Evolutionary conservation across 2,329 filamentous ascomycete species (phyloP).

Genomic region (Lanzia echinophila): DNA sequence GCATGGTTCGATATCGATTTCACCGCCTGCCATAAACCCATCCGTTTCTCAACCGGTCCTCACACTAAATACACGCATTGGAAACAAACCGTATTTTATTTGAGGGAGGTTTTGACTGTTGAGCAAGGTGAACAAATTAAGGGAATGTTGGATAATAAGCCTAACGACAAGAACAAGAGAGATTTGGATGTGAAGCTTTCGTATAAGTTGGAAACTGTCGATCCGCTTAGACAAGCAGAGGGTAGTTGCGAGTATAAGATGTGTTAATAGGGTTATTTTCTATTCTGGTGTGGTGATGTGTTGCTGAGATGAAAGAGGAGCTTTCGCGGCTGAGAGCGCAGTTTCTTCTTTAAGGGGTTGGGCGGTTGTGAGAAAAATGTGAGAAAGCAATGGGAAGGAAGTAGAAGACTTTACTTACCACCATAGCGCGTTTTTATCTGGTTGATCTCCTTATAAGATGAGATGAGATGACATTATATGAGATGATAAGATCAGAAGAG

Average conservation of each 20-base stretch:
- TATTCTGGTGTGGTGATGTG: too few species aligned
- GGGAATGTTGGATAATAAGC: constrained; percentile 71
- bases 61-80: constrained; percentile 99
- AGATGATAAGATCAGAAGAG: too few species aligned
- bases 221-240: constrained; percentile 59
- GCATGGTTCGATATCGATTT: constrained; percentile 99
- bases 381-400: too few species aligned
- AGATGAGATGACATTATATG: too few species aligned
- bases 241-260: constrained; percentile 77
- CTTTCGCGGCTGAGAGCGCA: constrained; percentile 32
- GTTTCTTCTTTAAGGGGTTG: too few species aligned
- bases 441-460: too few species aligned
- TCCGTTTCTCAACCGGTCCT: constrained; percentile 92
- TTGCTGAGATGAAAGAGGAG: constrained; percentile 8
- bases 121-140: constrained; percentile 76
- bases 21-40: constrained; percentile 94
- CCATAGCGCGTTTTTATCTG: too few species aligned
- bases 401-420: background rate
- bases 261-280: constrained; percentile 53
- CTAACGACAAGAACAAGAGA: constrained; percentile 88
- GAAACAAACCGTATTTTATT: constrained; percentile 99
- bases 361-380: too few species aligned
- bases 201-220: constrained; percentile 73
- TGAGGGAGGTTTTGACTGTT: constrained; percentile 87
- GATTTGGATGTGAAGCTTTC: constrained; percentile 87